A percentile compares a stretch with the other conserved stretches of the same genome.
Evolutionary conservation across 164 flowering plant genomes (phyloP).

Genomic region (Euptelea pleiosperma): DNA sequence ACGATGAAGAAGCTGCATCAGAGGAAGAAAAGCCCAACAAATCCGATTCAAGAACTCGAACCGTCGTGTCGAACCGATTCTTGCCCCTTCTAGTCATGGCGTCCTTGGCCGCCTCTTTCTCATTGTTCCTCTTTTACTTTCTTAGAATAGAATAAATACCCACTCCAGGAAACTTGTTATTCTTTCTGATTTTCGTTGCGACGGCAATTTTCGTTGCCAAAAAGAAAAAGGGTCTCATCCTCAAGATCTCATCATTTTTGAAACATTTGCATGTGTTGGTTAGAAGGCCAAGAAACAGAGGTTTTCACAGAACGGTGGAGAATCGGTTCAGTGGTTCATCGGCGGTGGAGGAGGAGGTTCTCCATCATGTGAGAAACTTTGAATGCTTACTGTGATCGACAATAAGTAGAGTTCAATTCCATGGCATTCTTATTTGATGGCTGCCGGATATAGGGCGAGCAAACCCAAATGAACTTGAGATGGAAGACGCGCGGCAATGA

Average conservation of each 20-base stretch:
- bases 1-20: conserved; percentile 35
- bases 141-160: conserved; percentile 42
- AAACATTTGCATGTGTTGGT: conserved; percentile 31
- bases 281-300: conserved; percentile 27
- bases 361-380: no score
- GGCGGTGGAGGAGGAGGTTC: conserved; percentile 34
- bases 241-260: conserved; percentile 18
- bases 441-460: conserved; percentile 34
- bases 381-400: conserved; percentile 45
- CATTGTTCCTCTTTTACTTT: conserved; percentile 31
- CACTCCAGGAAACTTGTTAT: conserved; percentile 57
- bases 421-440: conserved; percentile 43
- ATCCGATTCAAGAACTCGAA: conserved; percentile 19
- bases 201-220: conserved; percentile 38
- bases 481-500: conserved; percentile 39
- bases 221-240: conserved; percentile 43
- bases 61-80: conserved; percentile 31
- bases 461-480: conserved; percentile 40
- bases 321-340: conserved; percentile 74
- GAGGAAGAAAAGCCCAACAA: conserved; percentile 34
- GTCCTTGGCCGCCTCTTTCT: conserved; percentile 24
- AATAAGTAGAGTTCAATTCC: conserved; percentile 32
- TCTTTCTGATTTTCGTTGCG: conserved; percentile 60
- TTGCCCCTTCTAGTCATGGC: conserved; percentile 27
- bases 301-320: conserved; percentile 21